Conservation (phyloP, 2,329 filamentous ascomycete species). For the Venturia carpophila region DNA sequence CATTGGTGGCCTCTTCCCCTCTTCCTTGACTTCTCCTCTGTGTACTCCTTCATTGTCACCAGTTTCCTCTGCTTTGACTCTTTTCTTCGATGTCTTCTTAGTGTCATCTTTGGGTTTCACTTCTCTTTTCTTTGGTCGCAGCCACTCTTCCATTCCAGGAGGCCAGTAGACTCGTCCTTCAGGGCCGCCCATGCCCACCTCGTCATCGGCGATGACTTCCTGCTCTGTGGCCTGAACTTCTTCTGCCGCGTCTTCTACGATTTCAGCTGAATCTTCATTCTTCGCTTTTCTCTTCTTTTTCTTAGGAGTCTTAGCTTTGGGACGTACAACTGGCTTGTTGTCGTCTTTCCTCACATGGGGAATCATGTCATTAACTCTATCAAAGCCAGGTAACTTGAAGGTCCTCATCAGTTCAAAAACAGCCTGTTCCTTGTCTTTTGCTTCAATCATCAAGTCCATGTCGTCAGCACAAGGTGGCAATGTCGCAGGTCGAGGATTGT, state of each 20-base stretch:
- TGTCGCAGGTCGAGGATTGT: conserved; percentile 68
- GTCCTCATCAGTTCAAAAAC: conserved; percentile 89
- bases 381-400: conserved; percentile 73
- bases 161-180: conserved; percentile 86
- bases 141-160: conserved; percentile 80
- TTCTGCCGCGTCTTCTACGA: conserved; percentile 33
- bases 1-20: neutral
- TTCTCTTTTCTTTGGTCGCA: conserved; percentile 67
- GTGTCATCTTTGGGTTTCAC: conserved; percentile 13
- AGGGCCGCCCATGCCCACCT: conserved; percentile 79
- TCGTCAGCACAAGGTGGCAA: conserved; percentile 73
- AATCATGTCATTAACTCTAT: conserved; percentile 67
- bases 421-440: conserved; percentile 95
- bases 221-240: conserved; percentile 28
- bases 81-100: conserved; percentile 14
- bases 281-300: conserved; percentile 31
- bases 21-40: neutral
- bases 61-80: neutral
- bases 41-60: neutral
- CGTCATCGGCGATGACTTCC: conserved; percentile 50
- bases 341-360: conserved; percentile 73
- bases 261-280: conserved; percentile 32
- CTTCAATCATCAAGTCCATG: conserved; percentile 99
- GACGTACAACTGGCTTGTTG: conserved; percentile 48
- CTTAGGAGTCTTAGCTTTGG: conserved; percentile 32